phyloP scores from a whole-genome alignment of 306 rosid species.

The Citrullus colocynthis region DNA sequence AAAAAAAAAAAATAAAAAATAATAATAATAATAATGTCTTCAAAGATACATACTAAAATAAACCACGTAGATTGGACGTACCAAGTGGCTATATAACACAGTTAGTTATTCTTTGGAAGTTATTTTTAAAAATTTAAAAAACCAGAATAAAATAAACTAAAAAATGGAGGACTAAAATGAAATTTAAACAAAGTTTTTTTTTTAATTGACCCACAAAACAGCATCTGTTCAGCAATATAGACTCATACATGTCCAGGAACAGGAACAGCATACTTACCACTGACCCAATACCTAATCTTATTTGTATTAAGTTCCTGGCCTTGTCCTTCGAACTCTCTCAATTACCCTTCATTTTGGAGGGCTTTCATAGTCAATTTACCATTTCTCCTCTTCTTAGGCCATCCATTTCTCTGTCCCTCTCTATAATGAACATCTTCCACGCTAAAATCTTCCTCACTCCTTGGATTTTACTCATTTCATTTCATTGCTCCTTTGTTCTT shows the following conservation, averaged over 20 bases:
- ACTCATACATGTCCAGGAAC: not conserved
- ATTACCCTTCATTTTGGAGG: not conserved
- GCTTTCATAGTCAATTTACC: not conserved
- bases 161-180: not conserved
- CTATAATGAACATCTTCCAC: not conserved
- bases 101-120: not conserved
- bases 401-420: not conserved
- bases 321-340: not conserved
- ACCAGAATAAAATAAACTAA: not conserved
- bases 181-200: not conserved
- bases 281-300: not conserved
- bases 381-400: not conserved
- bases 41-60: not conserved
- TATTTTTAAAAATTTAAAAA: not conserved
- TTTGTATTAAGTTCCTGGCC: not conserved
- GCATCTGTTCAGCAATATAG: not conserved
- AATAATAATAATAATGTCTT: no score
- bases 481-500: not conserved
- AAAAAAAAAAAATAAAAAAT: no score
- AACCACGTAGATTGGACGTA: not conserved
- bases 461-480: not conserved
- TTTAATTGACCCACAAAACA: not conserved
- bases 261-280: not conserved
- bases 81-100: no score
- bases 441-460: not conserved